Conservation (phyloP, 352 stramenopile species). For the Globisporangium middletonii region DNA sequence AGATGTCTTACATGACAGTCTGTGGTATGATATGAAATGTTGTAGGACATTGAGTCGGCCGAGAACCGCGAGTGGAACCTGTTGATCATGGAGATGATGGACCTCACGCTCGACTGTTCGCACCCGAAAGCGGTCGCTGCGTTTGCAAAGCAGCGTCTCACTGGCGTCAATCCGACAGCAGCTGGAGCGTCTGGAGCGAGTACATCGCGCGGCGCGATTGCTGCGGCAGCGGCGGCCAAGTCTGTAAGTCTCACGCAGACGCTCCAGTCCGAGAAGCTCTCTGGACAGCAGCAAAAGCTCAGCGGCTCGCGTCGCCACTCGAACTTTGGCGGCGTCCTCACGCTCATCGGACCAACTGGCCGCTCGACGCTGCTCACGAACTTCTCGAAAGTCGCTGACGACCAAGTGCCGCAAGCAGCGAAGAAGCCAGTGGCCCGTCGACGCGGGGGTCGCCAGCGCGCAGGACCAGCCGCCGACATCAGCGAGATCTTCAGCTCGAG, state of each 20-base stretch:
- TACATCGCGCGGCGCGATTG: no score
- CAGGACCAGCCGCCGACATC: slow-evolving; percentile 52
- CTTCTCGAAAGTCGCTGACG: slow-evolving; percentile 64
- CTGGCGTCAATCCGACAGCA: neutral
- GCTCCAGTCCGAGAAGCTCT: slow-evolving; percentile 55
- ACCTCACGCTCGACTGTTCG: slow-evolving; percentile 69
- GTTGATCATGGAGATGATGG: slow-evolving; percentile 87
- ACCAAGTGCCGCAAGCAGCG: slow-evolving; percentile 58
- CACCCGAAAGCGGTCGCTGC: slow-evolving; percentile 60
- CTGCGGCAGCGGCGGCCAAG: neutral
- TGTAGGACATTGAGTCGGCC: slow-evolving; percentile 70
- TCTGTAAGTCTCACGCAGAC: slow-evolving; percentile 33
- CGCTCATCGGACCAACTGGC: slow-evolving; percentile 65
- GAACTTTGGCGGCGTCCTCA: slow-evolving; percentile 85
- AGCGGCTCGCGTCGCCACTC: slow-evolving; percentile 57
- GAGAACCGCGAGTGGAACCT: slow-evolving; percentile 87
- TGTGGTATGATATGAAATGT: neutral
- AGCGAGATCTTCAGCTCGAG: slow-evolving; percentile 74
- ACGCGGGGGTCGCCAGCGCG: slow-evolving; percentile 37
- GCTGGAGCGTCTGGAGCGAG: no score
- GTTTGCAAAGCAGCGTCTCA: slow-evolving; percentile 35
- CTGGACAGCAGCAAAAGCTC: slow-evolving; percentile 15
- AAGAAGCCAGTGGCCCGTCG: slow-evolving; percentile 53
- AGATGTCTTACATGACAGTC: neutral
- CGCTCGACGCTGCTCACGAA: slow-evolving; percentile 64